Conservation (phyloP, 2,329 filamentous ascomycete species). For the Celoporthe dispersa region DNA sequence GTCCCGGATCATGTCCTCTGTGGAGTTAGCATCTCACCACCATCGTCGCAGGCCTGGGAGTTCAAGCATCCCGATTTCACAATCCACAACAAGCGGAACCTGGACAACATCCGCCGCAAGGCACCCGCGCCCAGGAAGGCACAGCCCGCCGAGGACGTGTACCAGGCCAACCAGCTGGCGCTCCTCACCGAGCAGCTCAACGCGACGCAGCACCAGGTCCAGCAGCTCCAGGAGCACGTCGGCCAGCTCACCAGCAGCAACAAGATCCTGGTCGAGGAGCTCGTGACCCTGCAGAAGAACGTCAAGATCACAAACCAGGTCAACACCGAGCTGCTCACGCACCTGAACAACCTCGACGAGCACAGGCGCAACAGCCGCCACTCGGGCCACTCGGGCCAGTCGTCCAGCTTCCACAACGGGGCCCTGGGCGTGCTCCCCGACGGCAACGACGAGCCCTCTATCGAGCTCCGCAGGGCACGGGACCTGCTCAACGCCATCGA, state of each 20-base stretch:
- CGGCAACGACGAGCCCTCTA: slow-evolving; percentile 50
- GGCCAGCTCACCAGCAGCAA: slow-evolving; percentile 73
- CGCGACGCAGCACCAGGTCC: slow-evolving; percentile 90
- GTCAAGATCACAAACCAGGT: slow-evolving; percentile 62
- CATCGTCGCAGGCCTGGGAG: slow-evolving; percentile 73
- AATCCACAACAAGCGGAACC: slow-evolving; percentile 90
- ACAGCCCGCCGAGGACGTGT: slow-evolving; percentile 68
- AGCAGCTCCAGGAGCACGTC: slow-evolving; percentile 83
- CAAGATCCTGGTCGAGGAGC: slow-evolving; percentile 64
- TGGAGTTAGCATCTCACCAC: slow-evolving; percentile 36
- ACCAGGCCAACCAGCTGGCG: slow-evolving; percentile 78
- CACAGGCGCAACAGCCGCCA: slow-evolving; percentile 48
- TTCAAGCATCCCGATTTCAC: slow-evolving; percentile 98
- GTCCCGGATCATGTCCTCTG: neutral
- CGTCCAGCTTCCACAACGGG: slow-evolving; percentile 48
- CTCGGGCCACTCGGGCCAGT: slow-evolving; percentile 42
- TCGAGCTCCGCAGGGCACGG: slow-evolving; percentile 59
- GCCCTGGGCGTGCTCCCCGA: slow-evolving; percentile 48
- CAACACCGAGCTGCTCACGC: slow-evolving; percentile 61
- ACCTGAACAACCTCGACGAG: slow-evolving; percentile 55
- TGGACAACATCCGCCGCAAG: slow-evolving; percentile 96
- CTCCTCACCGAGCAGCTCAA: slow-evolving; percentile 86
- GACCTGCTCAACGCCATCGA: slow-evolving; percentile 59
- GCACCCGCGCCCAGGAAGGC: slow-evolving; percentile 87
- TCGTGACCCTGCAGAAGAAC: slow-evolving; percentile 64